Percentiles rank a stretch among this genome's conserved stretches.
Evolutionary conservation across 176 grass and related monocot genomes (phyloP).

Genomic region (Aechmea fasciata): DNA sequence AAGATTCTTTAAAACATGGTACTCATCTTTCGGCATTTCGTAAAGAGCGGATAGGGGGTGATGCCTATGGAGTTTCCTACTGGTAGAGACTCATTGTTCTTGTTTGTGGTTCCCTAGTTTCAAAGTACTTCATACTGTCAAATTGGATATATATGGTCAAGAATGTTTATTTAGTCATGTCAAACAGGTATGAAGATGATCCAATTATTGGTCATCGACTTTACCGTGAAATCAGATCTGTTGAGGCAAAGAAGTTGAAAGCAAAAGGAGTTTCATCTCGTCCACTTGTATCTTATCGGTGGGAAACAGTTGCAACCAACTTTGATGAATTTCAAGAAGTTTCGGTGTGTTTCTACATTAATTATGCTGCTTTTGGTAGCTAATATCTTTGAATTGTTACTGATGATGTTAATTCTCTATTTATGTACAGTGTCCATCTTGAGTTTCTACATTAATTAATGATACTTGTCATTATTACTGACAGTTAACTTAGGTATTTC

Average conservation of each 20-base stretch:
- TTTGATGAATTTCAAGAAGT: slow-evolving; percentile 78
- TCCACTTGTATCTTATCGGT: slow-evolving; percentile 57
- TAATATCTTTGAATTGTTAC: background rate
- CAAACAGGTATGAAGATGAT: slow-evolving; percentile 82
- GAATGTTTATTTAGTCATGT: slow-evolving; percentile 21
- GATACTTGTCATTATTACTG: background rate
- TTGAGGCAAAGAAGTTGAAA: slow-evolving; percentile 52
- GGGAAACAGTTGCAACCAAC: slow-evolving; percentile 84
- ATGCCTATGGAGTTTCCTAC: slow-evolving; percentile 87
- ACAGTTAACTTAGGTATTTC: background rate
- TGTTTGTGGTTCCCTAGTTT: slow-evolving; percentile 9
- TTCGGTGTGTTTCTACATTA: slow-evolving; percentile 53
- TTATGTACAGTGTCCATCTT: background rate
- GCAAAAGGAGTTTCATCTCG: slow-evolving; percentile 34
- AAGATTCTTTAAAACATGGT: slow-evolving; percentile 70
- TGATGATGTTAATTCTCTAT: background rate
- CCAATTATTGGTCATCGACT: slow-evolving; percentile 72
- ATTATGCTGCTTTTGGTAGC: slow-evolving; percentile 1
- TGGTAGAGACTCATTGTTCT: slow-evolving; percentile 45
- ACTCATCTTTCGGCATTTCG: slow-evolving; percentile 55
- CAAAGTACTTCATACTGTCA: background rate
- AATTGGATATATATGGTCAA: slow-evolving; percentile 3
- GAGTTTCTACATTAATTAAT: background rate
- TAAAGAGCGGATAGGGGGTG: slow-evolving; percentile 79
- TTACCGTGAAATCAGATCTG: slow-evolving; percentile 84